Percentiles rank a stretch among this genome's conserved stretches.
These are phyloP conservation scores for Xylaria sp. DNA, from an alignment of 2,329 filamentous ascomycete genomes.

Conservation along the genomic window DNA sequence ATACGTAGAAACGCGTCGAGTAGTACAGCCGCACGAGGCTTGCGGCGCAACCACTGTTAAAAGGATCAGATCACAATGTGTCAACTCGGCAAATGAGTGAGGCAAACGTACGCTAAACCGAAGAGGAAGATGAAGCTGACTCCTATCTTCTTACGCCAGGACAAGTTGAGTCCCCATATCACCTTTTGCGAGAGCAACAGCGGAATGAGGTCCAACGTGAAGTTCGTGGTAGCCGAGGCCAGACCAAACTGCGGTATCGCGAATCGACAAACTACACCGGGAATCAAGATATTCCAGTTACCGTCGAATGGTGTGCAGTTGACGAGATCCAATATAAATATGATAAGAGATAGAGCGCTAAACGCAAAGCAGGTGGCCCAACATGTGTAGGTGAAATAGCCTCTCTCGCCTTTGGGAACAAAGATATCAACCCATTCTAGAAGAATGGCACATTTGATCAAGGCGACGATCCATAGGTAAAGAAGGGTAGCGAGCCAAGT, in stretches of 20 bases:
- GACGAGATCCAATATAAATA: conserved; percentile 28
- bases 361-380: conserved; percentile 18
- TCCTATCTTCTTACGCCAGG: conserved; percentile 27
- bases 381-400: conserved; percentile 23
- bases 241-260: conserved; percentile 23
- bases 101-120: conserved; percentile 27
- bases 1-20: conserved; percentile 27
- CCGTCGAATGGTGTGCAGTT: conserved; percentile 33
- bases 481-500: conserved; percentile 19
- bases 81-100: not conserved
- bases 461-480: conserved; percentile 28
- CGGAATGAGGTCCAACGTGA: conserved; percentile 28
- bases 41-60: conserved; percentile 18
- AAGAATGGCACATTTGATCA: conserved; percentile 33
- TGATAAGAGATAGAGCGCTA: conserved; percentile 23
- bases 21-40: conserved; percentile 26
- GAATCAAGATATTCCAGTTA: conserved; percentile 30
- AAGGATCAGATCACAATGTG: not conserved
- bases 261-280: conserved; percentile 26
- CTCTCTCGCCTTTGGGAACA: conserved; percentile 25
- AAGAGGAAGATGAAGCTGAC: conserved; percentile 34
- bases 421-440: conserved; percentile 32
- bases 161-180: conserved; percentile 29
- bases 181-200: conserved; percentile 30
- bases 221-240: conserved; percentile 24